Evolutionary conservation across 768 basidiomycete species (phyloP), one percentile per base, ranked within the genome.

Genomic region (Trametes punicea): DNA sequence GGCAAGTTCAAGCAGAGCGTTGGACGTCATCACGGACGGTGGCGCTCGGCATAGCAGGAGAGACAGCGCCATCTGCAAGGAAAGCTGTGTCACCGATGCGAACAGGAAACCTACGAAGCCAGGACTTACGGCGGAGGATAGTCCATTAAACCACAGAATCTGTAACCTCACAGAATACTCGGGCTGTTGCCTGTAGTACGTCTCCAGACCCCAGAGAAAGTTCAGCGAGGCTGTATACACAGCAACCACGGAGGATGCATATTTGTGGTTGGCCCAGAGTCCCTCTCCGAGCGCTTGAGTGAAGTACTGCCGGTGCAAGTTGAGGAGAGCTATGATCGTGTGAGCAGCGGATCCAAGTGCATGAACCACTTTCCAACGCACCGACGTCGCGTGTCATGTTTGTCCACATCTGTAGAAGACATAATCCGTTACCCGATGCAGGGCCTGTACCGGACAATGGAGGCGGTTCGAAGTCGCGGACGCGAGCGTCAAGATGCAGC

Each of bases 131-230:
- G 83, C 83, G 7, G 84, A 84, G 40, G 87, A 87, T 66, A 87
- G 87, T 18, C 81, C 75, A 64, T 89, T 87, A 56, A 85, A 84
- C 87, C 88, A 90, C 63, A 87, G 82, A 66, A 82, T 80, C 68
- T 86, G 76, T 61, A 87, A 85, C 27, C 88, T 77, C 48, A 78
- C 78, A 59, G 81, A 82, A 46, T 88, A 69, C 60, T 83, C 79
- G 7, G 81, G 78, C 65, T 86, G 81, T 57, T 79, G 75, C 34
- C 78, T 71, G 66, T 80, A 84, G 21, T 88, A 70, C 31, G 73
- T 75, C 58, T 82, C 79, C 16, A 87, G 69, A 2, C 80, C 76
- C 60, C 77, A 75, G 27, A 88, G 81, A 48, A 89, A 70, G 34
- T 74, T 81, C 44, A 79, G 77, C 8, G 82, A 80, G 23, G 81